Base-by-base conservation (phyloP, 1,284 basidiomycete genomes). In the Fomitopsis betulina region DNA sequence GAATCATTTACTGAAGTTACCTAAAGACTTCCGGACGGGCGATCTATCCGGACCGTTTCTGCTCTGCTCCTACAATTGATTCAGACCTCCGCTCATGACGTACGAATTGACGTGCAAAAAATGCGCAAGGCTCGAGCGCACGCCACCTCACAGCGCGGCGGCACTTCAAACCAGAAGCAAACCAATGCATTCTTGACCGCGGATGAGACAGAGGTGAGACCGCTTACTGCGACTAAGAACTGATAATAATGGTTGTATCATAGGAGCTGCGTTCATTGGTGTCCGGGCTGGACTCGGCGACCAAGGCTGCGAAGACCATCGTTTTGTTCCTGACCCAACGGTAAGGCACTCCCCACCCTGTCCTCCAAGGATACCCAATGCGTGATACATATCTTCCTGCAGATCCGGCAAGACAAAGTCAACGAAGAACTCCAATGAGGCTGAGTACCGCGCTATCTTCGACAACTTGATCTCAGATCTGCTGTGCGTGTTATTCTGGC, bases 31-130 rank as follows among this genome's bases (percentile, higher is more conserved):
- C 85, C 91, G 15, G 89, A 93, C 66, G 91, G 91, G 6, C 83
- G 86, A 15, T 88, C 93, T 0, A 97, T 99, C 60, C 87, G 94
- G 60, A 95, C 94, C 1, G 88, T 96, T 23, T 96, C 92, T 3
- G 96, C 96, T 0, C 77, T 99, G 2, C 78, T 99, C 7, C 78
- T 99, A 21, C 96, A 98, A 67, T 86, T 99, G n/a, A 88, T 98
- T 1, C 96, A 99, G 68, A 95, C 95, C 0, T 94, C 91, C 1
- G 86, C 92, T 5, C 89, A 90, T 62, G 91, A 93, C 62, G 84
- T 94, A 23, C 79, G 86, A 15, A 69, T 86, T 6, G 78, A 83
- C 40, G 87, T 87, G 1, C 76, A 76, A 60, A 80, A 75, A 51
- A 79, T 92, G 38, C 81, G 80, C 19, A 85, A 85, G 60, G 74